Percentiles rank a stretch among this genome's conserved stretches.
Evolutionary conservation across 208 protist genomes (phyloP).

Genomic region (Trypanosoma melophagium): DNA sequence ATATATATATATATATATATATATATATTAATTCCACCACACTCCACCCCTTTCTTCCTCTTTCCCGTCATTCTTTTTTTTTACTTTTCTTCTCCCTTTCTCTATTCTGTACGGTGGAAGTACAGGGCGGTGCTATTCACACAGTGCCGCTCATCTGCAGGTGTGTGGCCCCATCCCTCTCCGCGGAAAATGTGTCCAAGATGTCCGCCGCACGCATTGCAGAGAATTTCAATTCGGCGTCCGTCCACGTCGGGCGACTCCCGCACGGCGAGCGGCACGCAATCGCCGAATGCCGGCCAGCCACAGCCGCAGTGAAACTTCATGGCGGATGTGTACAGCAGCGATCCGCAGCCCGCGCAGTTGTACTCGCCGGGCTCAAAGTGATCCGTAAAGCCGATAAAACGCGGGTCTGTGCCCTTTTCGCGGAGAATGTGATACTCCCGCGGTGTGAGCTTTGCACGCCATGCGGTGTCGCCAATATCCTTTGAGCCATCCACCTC

Average conservation of each 20-base stretch:
- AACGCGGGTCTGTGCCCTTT: slow-evolving; percentile 75
- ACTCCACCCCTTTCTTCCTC: no score
- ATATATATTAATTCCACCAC: no score
- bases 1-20: no score
- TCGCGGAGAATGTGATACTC: slow-evolving; percentile 73
- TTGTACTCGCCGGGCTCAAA: slow-evolving; percentile 73
- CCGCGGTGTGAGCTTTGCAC: slow-evolving; percentile 38
- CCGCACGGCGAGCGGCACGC: slow-evolving; percentile 68
- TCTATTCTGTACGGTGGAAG: slow-evolving; percentile 44
- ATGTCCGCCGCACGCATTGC: slow-evolving; percentile 90
- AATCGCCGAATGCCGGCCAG: slow-evolving; percentile 90
- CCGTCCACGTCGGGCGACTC: slow-evolving; percentile 77
- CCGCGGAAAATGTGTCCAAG: slow-evolving; percentile 92
- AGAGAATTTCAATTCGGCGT: slow-evolving; percentile 88
- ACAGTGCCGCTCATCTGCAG: slow-evolving; percentile 91
- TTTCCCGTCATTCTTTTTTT: neutral
- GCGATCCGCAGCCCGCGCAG: slow-evolving; percentile 78
- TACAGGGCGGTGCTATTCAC: slow-evolving; percentile 80
- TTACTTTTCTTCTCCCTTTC: no score
- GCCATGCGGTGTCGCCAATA: slow-evolving; percentile 66
- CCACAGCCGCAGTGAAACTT: slow-evolving; percentile 90
- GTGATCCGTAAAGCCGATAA: slow-evolving; percentile 57
- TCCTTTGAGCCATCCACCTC: slow-evolving; percentile 74
- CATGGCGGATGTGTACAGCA: slow-evolving; percentile 82
- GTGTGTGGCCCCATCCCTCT: slow-evolving; percentile 85